Conservation (phyloP, 164 flowering plant genomes). For the Tinospora cordifolia region DNA sequence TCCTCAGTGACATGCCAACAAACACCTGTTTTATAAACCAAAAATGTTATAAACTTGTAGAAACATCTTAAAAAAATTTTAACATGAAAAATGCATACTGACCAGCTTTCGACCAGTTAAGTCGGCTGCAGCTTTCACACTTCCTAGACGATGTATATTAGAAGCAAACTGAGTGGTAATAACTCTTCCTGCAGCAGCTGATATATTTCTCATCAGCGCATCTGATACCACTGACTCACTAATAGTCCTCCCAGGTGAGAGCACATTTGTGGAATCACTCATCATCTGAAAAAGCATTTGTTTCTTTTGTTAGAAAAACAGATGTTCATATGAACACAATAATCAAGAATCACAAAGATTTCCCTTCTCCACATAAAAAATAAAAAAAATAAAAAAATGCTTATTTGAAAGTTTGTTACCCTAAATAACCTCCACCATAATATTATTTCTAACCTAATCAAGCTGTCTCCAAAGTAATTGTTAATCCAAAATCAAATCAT, state of each 20-base stretch:
- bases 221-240: slow-evolving; percentile 87
- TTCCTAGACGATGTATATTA: slow-evolving; percentile 94
- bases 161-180: slow-evolving; percentile 98
- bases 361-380: too few relatives aligned
- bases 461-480: too few relatives aligned
- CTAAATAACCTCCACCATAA: too few relatives aligned
- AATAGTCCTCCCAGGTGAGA: slow-evolving; percentile 89
- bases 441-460: too few relatives aligned
- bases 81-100: slow-evolving; percentile 16
- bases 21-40: slow-evolving; percentile 53
- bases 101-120: slow-evolving; percentile 93
- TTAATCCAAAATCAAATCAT: too few relatives aligned
- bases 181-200: slow-evolving; percentile 85
- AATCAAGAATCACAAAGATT: background rate
- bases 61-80: slow-evolving; percentile 9
- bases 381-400: too few relatives aligned
- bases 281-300: slow-evolving; percentile 61
- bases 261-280: slow-evolving; percentile 97
- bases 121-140: slow-evolving; percentile 98
- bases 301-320: background rate
- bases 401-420: too few relatives aligned
- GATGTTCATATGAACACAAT: background rate
- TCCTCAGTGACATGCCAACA: slow-evolving; percentile 96
- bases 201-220: slow-evolving; percentile 64
- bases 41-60: background rate